A percentile compares a stretch with the other conserved stretches of the same genome.
Conservation (phyloP, 345 rosid species). For the Hypericum androsaemum region DNA sequence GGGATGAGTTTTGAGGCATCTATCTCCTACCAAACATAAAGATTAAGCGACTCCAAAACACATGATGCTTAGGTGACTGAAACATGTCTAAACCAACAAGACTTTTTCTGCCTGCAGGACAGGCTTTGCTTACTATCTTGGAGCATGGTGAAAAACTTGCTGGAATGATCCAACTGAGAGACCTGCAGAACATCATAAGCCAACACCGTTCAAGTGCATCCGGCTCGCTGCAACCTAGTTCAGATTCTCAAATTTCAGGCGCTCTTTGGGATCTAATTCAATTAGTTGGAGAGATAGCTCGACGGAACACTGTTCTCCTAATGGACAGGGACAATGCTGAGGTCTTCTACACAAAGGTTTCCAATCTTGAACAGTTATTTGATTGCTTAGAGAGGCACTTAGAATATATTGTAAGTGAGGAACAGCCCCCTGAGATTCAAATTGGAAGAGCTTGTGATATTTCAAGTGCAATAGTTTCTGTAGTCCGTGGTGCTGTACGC, state of each 20-base stretch:
- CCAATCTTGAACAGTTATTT: constrained; percentile 77
- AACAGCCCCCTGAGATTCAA: constrained; percentile 46
- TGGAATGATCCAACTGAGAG: constrained; percentile 79
- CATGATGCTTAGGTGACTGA: neutral
- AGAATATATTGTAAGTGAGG: constrained; percentile 51
- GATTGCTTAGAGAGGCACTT: constrained; percentile 64
- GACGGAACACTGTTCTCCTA: constrained; percentile 75
- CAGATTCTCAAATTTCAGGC: constrained; percentile 50
- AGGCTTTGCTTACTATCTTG: constrained; percentile 62
- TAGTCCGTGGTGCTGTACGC: constrained; percentile 50
- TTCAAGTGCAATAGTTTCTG: constrained; percentile 56
- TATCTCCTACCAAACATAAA: no score
- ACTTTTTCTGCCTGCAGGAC: constrained; percentile 39
- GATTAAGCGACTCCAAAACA: no score
- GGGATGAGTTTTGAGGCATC: no score
- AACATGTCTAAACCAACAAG: constrained; percentile 2
- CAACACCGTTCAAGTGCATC: constrained; percentile 49
- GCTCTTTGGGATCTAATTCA: constrained; percentile 93
- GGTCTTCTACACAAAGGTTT: constrained; percentile 92
- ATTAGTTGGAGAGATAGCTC: constrained; percentile 76
- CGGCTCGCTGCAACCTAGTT: constrained; percentile 28
- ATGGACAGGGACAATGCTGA: constrained; percentile 97
- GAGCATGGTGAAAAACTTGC: constrained; percentile 95
- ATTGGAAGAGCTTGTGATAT: constrained; percentile 69
- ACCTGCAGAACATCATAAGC: constrained; percentile 55